Evolutionary conservation across 116 monocot genomes (phyloP), one percentile per base, ranked within the genome.

Genomic region (Cymodocea nodosa): DNA sequence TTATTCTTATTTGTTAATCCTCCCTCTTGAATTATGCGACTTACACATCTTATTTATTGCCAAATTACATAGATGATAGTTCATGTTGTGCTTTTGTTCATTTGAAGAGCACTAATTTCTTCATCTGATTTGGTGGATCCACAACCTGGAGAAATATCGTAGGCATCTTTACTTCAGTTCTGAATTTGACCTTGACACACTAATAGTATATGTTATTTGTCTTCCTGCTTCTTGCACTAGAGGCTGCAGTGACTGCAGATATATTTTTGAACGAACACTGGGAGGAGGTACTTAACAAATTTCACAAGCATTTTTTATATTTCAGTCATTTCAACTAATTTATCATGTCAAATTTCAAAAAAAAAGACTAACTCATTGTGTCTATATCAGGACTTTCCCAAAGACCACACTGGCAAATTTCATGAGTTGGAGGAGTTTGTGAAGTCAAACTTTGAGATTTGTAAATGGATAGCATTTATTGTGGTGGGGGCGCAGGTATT

Each of bases 221-320:
- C 13, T 73, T 85, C 67, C 60, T 86, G 36, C 71, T 93, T 56
- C 30, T 89, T 24, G 59, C 82, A 60, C 51, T 93, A 65, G 93
- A 93, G 77, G 83, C 81, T 76, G 83, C 89, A 24, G 24, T 89
- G 35, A 73, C 81, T 56, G 76, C 79, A 36, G 89, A 93, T 68
- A 65, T 93, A 68, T 81, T 93, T 70, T 75, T 93, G 39, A 89
- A 93, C 63, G 74, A 55, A 48, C 62, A 79, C 30, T 93, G 93
- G 93, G 93, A 93, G 65, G 85, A 83, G 83, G 89, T 93, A 74
- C 51, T 17, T 61, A 49, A 16, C 35, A 23, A 24, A 37, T 36
- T 63, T 52, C 22, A 7, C 22, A 56, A 57, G 15, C 56, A 6
- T 50, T 30, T 36, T 18, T 73, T 80, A 24, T 34, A 62, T 56